Base-by-base conservation (phyloP, 2,329 filamentous ascomycete genomes). In the Thelonectria rubi region DNA sequence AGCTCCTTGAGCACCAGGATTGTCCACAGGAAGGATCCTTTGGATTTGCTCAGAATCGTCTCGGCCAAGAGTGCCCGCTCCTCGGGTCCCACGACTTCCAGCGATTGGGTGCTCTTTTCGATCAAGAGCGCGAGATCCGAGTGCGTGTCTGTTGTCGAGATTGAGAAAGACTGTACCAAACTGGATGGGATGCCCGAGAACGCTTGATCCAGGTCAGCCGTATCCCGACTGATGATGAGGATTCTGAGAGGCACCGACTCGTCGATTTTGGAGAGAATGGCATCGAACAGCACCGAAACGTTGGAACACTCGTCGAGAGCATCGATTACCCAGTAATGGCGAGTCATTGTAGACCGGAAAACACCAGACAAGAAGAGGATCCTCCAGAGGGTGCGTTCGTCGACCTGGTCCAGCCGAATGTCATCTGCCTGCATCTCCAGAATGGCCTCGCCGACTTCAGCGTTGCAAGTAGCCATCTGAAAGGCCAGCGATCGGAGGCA, bases 1-100 rank as follows among this genome's bases (percentile, higher is more conserved):
- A 78, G 66, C 56, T 77, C 72, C 14, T 74, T 64, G 3, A 79
- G 67, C 1, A 78, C 74, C 37, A 78, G 54, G 12, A 62, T 65
- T 11, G 71, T 74, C 77, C 76, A 79, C 24, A 78, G 62, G 58
- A 80, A 78, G 17, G 69, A 77, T 2, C 74, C 76, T 30, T 68
- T 69, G 7, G 77, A 76, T 51, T 77, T 79, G 15, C 69, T 58
- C 18, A 79, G 51, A 12, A 80, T 75, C 50, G 65, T 72, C 30
- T 61, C 57, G 6, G 67, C 66, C 7, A 78, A 47, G 18, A 39
- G 18, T 30, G 17, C 32, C n/a, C 69, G 68, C 40, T 70, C 55
- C 2, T 74, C 60, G 17, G 59, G 55, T 47, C 52, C 50, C 37
- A 60, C 50, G 17, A 60, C 39, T 18, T 30, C 39, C 9, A 59